Conservation (phyloP, 768 basidiomycete genomes). For the Rhizopogon vesiculosus region DNA sequence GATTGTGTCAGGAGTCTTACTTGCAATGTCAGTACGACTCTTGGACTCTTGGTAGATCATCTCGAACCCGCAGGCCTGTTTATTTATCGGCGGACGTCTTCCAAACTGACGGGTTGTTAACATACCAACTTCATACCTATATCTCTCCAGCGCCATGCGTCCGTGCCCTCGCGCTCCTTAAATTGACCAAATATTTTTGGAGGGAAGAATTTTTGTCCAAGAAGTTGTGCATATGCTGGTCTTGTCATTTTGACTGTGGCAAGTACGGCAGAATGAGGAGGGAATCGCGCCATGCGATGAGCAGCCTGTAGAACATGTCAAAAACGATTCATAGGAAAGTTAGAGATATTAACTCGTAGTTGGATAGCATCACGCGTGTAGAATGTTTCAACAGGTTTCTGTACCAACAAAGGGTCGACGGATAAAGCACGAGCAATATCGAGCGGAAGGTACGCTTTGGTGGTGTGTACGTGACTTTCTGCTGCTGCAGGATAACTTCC, state of each 20-base stretch:
- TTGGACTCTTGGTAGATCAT: constrained; percentile 91
- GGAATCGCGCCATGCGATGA: constrained; percentile 87
- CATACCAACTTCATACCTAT: constrained; percentile 90
- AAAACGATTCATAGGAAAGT: not conserved
- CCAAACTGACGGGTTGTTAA: constrained; percentile 1
- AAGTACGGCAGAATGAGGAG: constrained; percentile 62
- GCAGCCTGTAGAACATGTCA: constrained; percentile 54
- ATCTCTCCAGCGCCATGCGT: constrained; percentile 76
- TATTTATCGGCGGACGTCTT: not conserved
- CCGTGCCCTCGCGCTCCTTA: constrained; percentile 55
- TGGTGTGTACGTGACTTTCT: constrained; percentile 64
- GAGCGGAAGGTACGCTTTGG: constrained; percentile 74
- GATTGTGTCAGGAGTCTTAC: constrained; percentile 30
- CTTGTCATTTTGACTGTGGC: constrained; percentile 75
- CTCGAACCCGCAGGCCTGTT: constrained; percentile 90
- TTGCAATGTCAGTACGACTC: constrained; percentile 39
- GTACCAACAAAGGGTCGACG: constrained; percentile 62
- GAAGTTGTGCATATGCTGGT: constrained; percentile 89
- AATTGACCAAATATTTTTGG: constrained; percentile 85
- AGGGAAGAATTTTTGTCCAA: constrained; percentile 89
- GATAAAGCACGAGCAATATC: constrained; percentile 75
- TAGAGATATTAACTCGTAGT: constrained; percentile 60
- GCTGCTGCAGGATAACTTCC: constrained; percentile 67
- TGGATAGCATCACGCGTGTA: constrained; percentile 93
- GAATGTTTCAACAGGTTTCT: constrained; percentile 87